Base-by-base conservation (phyloP, 2,329 filamentous ascomycete genomes). In the Sarocladium strictum region DNA sequence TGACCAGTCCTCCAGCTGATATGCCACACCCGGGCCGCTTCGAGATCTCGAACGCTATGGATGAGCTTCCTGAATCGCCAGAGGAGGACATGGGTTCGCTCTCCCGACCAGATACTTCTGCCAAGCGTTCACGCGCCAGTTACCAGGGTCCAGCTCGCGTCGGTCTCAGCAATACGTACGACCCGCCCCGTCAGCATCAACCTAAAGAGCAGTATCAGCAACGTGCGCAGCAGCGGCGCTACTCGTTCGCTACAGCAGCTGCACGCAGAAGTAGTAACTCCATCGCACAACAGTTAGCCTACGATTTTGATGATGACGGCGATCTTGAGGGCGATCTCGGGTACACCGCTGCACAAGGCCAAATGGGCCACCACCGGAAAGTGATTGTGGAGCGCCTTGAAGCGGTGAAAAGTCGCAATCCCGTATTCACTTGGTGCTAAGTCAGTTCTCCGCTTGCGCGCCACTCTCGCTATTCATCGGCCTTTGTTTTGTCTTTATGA, bases 351-450 rank as follows among this genome's bases (percentile, higher is more conserved):
- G 94, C 94, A 0, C 90, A 93, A 68, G 94, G 90, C 24, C 90
- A 96, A 83, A 94, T 97, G 70, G 89, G 89, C 12, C 89, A 91
- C 64, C 85, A 88, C 67, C 83, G 92, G 63, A 96, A 94, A 71
- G 94, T 99, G 49, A 97, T 99, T 76, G 92, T 99, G 49, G 94
- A 99, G 76, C 80, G 94, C 59, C 74, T 99, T 56, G 94, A 99
- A 76, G 89, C 93, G 57, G 94, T 99, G 58, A 97, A 97, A 78
- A 90, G 86, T 66, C 88, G 87, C 68, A 95, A 96, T 67, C 94
- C 94, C 2, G 91, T 99, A 29, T 99, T 99, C 71, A 96, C 89
- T 43, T 99, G 94, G 89, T 99, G 94, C 76, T 97, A 75, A 75
- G 55, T 19, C n/a, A n/a, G 35, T 15, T 6, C n/a, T n/a, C n/a